Evolutionary conservation across 2,329 filamentous ascomycete species (phyloP), one percentile per base, ranked within the genome.

Genomic region (Lecanosticta acicola): DNA sequence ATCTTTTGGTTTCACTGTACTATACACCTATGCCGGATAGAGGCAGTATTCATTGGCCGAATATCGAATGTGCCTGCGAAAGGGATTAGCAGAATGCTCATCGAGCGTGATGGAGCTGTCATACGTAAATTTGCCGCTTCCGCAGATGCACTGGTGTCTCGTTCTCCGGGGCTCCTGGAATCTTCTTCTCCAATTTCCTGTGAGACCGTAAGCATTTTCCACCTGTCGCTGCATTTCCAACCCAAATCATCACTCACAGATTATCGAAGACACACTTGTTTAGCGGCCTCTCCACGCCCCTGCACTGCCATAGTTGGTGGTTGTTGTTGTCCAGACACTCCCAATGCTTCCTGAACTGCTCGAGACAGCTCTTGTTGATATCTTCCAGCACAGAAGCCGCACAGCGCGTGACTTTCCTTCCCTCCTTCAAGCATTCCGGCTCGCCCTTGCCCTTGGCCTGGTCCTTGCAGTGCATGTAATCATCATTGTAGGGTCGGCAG

Each of bases 381-480:
- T 98, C 93, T 63, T 91, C 85, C 67, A 98, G 79, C 87, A 98
- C 93, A 71, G 88, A 94, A 60, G 86, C 84, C 49, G 93, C 93
- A 76, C 93, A 98, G 73, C 93, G 81, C 60, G 93, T 98, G 52
- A 98, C 93, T 71, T 93, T 87, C 68, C 93, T 81, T 46, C 93
- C 93, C 75, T 98, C 93, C 77, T 87, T 91, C 79, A 98, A 74
- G 73, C 93, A 98, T 59, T 95, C 87, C 54, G 94, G 71, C 76
- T 98, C 93, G 68, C 89, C 93, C 70, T 80, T 82, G 62, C 93
- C 93, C 53, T 87, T 84, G 62, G 88, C 83, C 73, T 96, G 89
- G 59, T 81, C 87, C 84, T 98, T 98, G 85, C 93, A 98, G 76
- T 94, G 87, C 91, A 98, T 98, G 74, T 85, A 98, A 73, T 98